These are phyloP conservation scores for Fusarium sublunatum DNA, from an alignment of 2,329 filamentous ascomycete species.

Conservation along the genomic window DNA sequence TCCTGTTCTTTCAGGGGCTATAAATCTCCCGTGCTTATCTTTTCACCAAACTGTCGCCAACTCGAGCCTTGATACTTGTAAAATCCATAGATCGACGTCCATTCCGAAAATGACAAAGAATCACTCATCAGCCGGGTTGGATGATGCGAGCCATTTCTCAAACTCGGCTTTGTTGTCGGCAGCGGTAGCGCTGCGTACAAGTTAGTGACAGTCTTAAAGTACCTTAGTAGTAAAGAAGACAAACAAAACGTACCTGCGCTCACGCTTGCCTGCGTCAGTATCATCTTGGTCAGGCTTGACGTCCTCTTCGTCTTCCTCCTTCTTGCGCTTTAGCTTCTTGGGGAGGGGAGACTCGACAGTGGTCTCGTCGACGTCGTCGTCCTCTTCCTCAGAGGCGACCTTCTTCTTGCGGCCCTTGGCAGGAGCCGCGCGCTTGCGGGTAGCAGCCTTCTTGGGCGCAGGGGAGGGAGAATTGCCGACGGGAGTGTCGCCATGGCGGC, in stretches of 20 bases:
- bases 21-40: neutral
- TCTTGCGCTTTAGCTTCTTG: constrained; percentile 49
- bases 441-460: constrained; percentile 36
- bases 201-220: constrained; percentile 11
- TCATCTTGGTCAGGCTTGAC: constrained; percentile 37
- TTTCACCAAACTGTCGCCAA: neutral
- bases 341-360: constrained; percentile 25
- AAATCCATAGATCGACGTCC: neutral
- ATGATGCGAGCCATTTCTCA: constrained; percentile 22
- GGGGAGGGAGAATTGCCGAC: constrained; percentile 15
- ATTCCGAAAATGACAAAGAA: neutral
- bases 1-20: neutral
- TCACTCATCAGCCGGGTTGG: neutral
- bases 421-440: constrained; percentile 36
- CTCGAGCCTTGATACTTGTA: neutral
- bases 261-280: constrained; percentile 8
- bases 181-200: constrained; percentile 25
- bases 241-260: constrained; percentile 33
- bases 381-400: constrained; percentile 22
- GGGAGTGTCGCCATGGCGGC: constrained; percentile 37
- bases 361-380: constrained; percentile 27
- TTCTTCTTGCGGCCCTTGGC: constrained; percentile 36
- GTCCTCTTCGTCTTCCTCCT: constrained; percentile 32
- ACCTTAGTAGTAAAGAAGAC: neutral
- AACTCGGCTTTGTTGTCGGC: constrained; percentile 18